These are phyloP conservation scores for Phaseolus coccineus DNA, from an alignment of 331 rosid species.

Conservation along the genomic window DNA sequence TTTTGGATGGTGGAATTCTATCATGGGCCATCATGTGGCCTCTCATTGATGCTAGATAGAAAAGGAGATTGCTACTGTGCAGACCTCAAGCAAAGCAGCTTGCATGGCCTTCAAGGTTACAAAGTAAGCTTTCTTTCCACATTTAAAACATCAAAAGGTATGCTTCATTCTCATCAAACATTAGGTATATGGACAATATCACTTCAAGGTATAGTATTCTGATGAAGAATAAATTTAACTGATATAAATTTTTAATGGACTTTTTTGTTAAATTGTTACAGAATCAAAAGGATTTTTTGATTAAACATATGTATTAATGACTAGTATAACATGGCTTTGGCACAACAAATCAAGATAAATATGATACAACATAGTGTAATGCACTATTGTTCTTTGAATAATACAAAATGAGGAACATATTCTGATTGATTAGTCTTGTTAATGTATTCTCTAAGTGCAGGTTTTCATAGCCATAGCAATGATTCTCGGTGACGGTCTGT, in stretches of 20 bases:
- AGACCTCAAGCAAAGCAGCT: constrained; percentile 48
- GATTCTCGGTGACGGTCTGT: constrained; percentile 76
- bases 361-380: background rate
- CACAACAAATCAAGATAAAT: background rate
- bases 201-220: background rate
- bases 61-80: constrained; percentile 67
- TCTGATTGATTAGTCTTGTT: background rate
- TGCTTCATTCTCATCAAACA: constrained; percentile 14
- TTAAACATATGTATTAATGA: background rate
- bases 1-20: constrained; percentile 67
- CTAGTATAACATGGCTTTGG: background rate
- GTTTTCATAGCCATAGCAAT: constrained; percentile 70
- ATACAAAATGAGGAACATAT: background rate
- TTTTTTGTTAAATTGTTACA: too few species aligned
- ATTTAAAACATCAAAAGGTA: background rate
- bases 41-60: constrained; percentile 44
- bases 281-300: background rate
- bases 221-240: background rate
- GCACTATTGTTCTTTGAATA: background rate
- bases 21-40: constrained; percentile 85
- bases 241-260: too few species aligned
- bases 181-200: constrained; percentile 1
- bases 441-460: constrained; percentile 42
- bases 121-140: constrained; percentile 47
- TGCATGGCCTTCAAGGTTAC: constrained; percentile 70